Conservation (phyloP, 495 filamentous ascomycete species). For the Hyaloscypha bicolor region DNA sequence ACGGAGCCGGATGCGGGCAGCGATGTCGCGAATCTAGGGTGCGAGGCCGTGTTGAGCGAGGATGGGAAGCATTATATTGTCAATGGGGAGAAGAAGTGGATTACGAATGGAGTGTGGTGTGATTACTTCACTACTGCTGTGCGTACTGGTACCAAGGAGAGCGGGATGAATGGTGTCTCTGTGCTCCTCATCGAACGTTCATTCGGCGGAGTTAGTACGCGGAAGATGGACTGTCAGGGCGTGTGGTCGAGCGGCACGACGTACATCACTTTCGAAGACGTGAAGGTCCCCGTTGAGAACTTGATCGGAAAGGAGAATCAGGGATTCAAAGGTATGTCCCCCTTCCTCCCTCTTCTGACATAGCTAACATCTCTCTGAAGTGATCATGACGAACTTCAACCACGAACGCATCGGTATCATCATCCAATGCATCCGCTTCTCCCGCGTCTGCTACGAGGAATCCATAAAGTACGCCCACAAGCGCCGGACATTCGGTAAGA, state of each 20-base stretch:
- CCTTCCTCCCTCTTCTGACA: constrained; percentile 13
- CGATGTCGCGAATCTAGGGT: constrained; percentile 93
- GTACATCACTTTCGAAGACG: constrained; percentile 97
- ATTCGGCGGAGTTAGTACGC: constrained; percentile 75
- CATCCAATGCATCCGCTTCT: constrained; percentile 95
- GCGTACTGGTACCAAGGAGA: constrained; percentile 70
- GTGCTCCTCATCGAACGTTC: constrained; percentile 78
- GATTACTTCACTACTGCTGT: constrained; percentile 99
- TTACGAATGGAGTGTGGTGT: constrained; percentile 94
- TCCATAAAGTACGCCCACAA: constrained; percentile 95
- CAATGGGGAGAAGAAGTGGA: constrained; percentile 99
- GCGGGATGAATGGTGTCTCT: constrained; percentile 88
- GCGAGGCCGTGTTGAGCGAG: constrained; percentile 88
- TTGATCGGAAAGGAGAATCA: constrained; percentile 96
- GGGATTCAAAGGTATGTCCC: constrained; percentile 76
- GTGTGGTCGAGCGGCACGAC: constrained; percentile 94
- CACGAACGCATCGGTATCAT: constrained; percentile 98
- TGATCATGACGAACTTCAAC: constrained; percentile 99
- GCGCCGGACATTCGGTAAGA: constrained; percentile 93
- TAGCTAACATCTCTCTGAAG: constrained; percentile 37
- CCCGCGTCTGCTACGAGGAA: constrained; percentile 96
- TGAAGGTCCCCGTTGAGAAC: constrained; percentile 98
- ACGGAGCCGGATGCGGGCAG: constrained; percentile 79
- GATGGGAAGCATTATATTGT: constrained; percentile 99
- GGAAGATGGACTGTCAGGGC: constrained; percentile 98